A percentile compares a stretch with the other conserved stretches of the same genome.
phyloP scores from a whole-genome alignment of 257 asterid genomes.

The Przewalskia tangutica region DNA sequence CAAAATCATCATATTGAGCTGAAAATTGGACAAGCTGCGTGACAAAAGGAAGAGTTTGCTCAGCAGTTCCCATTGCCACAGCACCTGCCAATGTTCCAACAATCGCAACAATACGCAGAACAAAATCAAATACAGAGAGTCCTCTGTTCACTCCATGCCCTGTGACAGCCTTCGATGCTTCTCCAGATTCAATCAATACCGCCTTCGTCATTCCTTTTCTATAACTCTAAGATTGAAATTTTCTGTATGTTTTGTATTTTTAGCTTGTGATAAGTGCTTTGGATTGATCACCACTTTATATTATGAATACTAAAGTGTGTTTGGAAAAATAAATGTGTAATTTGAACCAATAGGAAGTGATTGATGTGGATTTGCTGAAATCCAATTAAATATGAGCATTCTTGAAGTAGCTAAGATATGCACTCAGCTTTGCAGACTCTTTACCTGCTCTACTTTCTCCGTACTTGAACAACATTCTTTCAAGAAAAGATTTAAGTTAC shows the following conservation, averaged over 20 bases:
- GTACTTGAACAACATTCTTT: neutral
- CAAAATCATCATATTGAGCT: constrained; percentile 62
- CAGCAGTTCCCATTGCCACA: constrained; percentile 66
- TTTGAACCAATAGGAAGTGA: neutral
- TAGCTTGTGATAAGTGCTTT: neutral
- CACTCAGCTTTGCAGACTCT: neutral
- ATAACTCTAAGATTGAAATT: neutral
- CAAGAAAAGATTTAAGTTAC: neutral
- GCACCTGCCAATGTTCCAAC: constrained; percentile 64
- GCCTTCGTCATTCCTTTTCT: neutral
- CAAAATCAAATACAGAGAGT: constrained; percentile 39
- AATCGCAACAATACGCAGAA: constrained; percentile 50
- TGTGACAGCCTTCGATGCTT: constrained; percentile 3
- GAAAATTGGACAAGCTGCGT: constrained; percentile 45
- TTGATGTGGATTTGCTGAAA: neutral
- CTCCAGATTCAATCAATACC: neutral
- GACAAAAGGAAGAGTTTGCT: constrained; percentile 61
- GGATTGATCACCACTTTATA: neutral
- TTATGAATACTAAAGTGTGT: neutral
- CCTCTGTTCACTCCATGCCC: constrained; percentile 26
- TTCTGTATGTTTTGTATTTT: neutral
- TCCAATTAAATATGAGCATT: neutral
- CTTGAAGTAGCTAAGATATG: neutral
- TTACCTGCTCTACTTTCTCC: neutral
- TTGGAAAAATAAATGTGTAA: neutral